Evolutionary conservation across 768 basidiomycete species (phyloP).

Genomic region (Lactarius indigo): DNA sequence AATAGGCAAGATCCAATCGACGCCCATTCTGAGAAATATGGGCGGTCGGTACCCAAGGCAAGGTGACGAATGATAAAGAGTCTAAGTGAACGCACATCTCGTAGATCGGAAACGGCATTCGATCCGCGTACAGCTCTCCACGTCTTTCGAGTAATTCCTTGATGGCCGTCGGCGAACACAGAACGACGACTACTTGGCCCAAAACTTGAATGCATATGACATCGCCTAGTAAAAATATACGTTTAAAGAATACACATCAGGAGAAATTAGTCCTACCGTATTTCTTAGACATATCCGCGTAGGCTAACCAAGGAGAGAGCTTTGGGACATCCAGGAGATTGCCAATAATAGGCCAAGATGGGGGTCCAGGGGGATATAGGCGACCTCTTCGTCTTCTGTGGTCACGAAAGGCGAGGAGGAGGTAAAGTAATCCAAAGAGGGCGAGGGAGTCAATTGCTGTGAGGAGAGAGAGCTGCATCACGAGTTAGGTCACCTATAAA

Average conservation of each 20-base stretch:
- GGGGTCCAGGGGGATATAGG: too few relatives aligned
- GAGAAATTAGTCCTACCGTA: not conserved
- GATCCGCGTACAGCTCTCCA: constrained; percentile 2
- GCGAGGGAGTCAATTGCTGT: not conserved
- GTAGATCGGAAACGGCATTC: not conserved
- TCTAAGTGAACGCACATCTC: not conserved
- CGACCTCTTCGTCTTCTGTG: not conserved
- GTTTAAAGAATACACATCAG: not conserved
- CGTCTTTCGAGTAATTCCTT: constrained; percentile 15
- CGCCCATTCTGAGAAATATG: not conserved
- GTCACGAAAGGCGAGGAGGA: not conserved
- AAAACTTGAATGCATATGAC: constrained; percentile 5
- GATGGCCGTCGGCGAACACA: not conserved
- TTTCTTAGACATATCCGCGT: not conserved
- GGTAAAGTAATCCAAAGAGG: not conserved
- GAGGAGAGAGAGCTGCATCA: too few relatives aligned
- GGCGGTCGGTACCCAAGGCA: too few relatives aligned
- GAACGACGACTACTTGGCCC: constrained; percentile 6
- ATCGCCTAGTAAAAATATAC: not conserved
- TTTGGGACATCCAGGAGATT: constrained; percentile 6
- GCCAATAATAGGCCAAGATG: not conserved
- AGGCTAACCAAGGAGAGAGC: not conserved
- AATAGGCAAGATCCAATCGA: not conserved
- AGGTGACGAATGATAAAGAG: too few relatives aligned
- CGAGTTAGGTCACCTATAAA: too few relatives aligned